Base-by-base conservation (phyloP, 2,329 filamentous ascomycete genomes). In the Alternaria conjuncta region DNA sequence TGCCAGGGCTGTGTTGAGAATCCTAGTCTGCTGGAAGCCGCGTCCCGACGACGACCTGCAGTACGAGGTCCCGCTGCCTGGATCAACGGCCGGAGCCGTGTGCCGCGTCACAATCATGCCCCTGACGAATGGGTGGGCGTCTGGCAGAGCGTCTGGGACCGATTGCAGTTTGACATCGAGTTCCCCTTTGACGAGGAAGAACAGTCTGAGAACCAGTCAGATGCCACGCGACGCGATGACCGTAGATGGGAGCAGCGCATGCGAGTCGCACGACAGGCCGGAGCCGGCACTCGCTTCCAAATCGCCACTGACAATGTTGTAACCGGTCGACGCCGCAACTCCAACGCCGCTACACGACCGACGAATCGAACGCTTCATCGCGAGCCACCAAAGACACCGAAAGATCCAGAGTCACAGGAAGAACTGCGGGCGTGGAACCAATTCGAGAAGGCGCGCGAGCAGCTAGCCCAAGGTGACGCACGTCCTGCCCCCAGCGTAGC, bases 131-230 rank as follows among this genome's bases (percentile, higher is more conserved):
- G 92, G 94, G 82, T 93, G 82, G 77, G 91, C 50, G 92, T 96
- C 49, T 97, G 95, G 95, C 91, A 95, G 75, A 92, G 92, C 57
- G 92, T 96, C 2, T 96, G 93, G 90, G 90, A 94, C 72, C 86
- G 87, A 26, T 82, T 93, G 18, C 89, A 92, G 67, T 82, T 96
- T 55, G 93, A 96, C 71, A 86, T 96, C 25, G 93, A 96, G 76
- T 93, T 94, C 77, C 93, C 95, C 36, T 95, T 95, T 74, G 93
- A 90, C 67, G 91, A 93, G 30, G 76, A 78, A 86, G 73, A 75
- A 86, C 72, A 82, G 85, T 84, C 75, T 4, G 82, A 91, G 84
- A 79, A 87, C 83, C 76, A 88, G 51, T 85, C 85, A 23, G 83
- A 85, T 57, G 82, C 84, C 15, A 84, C 88, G 65, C 83, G 85